phyloP scores from a whole-genome alignment of 768 basidiomycete species.

The Boletus fagicola region DNA sequence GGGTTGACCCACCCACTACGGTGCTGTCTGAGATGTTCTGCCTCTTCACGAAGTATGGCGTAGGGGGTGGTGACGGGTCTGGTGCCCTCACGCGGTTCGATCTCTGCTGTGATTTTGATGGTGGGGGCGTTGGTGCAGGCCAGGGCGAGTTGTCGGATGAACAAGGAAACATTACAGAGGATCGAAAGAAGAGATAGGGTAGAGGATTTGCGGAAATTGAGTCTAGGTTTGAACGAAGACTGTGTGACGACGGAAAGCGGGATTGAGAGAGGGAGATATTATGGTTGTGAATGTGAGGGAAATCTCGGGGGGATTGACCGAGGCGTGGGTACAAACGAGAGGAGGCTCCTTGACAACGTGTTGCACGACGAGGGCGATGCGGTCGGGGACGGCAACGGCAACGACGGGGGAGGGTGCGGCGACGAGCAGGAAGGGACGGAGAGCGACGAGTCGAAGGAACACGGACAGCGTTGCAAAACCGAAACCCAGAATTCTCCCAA shows the following conservation, averaged over 20 bases:
- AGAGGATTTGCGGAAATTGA: constrained; percentile 7
- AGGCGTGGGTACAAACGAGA: constrained; percentile 32
- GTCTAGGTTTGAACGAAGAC: constrained; percentile 27
- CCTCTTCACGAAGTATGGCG: constrained; percentile 15
- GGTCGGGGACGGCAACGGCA: constrained; percentile 17
- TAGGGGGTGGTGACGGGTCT: constrained; percentile 26
- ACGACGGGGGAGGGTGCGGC: constrained; percentile 26
- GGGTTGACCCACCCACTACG: constrained; percentile 28
- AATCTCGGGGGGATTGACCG: constrained; percentile 11
- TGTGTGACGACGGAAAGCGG: constrained; percentile 23
- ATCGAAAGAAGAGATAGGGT: constrained; percentile 25
- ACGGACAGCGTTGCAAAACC: constrained; percentile 35
- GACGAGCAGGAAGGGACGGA: constrained; percentile 31
- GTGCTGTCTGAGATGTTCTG: constrained; percentile 30
- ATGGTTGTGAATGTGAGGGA: constrained; percentile 17
- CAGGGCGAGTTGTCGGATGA: constrained; percentile 38
- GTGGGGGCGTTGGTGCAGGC: constrained; percentile 43
- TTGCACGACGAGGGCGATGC: constrained; percentile 26
- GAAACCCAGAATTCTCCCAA: constrained; percentile 36
- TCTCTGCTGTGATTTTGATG: constrained; percentile 30
- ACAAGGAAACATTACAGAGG: constrained; percentile 37
- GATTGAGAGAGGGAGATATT: constrained; percentile 27
- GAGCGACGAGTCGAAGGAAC: constrained; percentile 33
- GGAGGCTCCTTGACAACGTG: constrained; percentile 18
- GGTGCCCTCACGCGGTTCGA: constrained; percentile 35